Evolutionary conservation across 2,329 filamentous ascomycete genomes (phyloP), one percentile per base, ranked within the genome.

Genomic region (Talaromyces marneffei): DNA sequence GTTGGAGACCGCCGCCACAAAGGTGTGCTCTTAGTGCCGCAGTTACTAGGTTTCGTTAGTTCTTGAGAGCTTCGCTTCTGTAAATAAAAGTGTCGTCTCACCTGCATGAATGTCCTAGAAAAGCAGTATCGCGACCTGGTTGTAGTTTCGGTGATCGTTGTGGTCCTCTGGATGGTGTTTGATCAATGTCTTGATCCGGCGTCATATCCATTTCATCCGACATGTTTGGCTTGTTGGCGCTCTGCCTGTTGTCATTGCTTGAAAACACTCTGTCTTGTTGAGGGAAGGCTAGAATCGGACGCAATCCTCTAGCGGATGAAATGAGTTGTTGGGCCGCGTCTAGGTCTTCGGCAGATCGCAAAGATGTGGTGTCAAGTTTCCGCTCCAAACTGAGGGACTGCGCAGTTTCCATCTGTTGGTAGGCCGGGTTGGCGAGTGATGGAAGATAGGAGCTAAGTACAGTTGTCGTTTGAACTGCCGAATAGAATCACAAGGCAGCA

Each of bases 1-100:
- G 92, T 87, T 0, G 93, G 93, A 16, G 93, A 96, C 70, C 94
- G 86, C 72, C 94, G 86, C 94, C 94, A 99, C 39, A 99, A 78
- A 25, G 94, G 94, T 52, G 94, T 99, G 73, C 89, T 87, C 57
- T 92, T 97, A 16, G 94, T 97, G 62, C 88, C 89, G 74, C 94
- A 99, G 76, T 99, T 99, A 73, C 94, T 99, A 64, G 25, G 14
- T 59, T 12, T 9, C 44, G 57, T 68, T 20, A 67, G 63, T 62
- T n/a, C 48, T 59, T 40, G 4, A 42, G 16, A 8, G 12, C 35
- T 40, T 46, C 37, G 59, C n/a, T 27, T 25, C 44, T 48, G 25
- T n/a, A 12, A 29, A 59, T 63, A 25, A 59, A 54, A 56, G 6
- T 12, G 10, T 20, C 58, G 20, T 71, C 72, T 55, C 62, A 77